Base-by-base conservation (phyloP, 73 alveolate genomes). In the Paramecium caudatum region DNA sequence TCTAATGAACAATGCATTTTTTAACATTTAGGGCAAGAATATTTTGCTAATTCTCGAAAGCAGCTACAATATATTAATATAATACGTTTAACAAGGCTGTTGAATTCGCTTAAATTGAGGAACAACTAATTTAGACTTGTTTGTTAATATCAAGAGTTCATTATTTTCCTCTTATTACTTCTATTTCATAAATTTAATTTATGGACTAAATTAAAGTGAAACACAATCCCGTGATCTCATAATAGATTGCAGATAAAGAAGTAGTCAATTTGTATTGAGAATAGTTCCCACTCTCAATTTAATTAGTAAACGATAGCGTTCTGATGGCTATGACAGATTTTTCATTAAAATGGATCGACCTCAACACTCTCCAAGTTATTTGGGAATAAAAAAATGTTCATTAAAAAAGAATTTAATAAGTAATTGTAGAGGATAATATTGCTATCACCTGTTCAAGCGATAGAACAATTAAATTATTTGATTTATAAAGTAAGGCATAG, bases 301-400 rank as follows among this genome's bases (percentile, higher is more conserved):
- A 74, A 45, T 39, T 74, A 9, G 32, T 21, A 6, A 21, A 74
- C 21, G 47, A 30, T 21, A 74, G 47, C 9, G 88, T 45, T 12
- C 19, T 74, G 9, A 41, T 74, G 88, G 88, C 69, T 4, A 41
- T 74, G 88, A 74, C 55, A 10, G 88, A 74, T 74, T 74, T 27
- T 74, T 74, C 88, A 74, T 17, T 74, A 5, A 19, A 74, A 74
- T 74, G 88, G 62, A 12, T 39, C 43, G 88, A 74, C 47, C 32
- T 74, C n/a, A 23, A 74, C 15, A 74, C 88, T 15, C 4, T 41
- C 19, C 21, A 74, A 74, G 32, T 21, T 36, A 16, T 39, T 27
- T 19, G 43, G 88, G 69, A 74, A 27, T n/a, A 27, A 36, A 19
- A 37, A 25, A 74, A 74, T 16, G 33, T 21, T 41, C 88, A 74